These are phyloP conservation scores for Eucalyptus urophylla DNA, from an alignment of 345 rosid species.

Conservation along the genomic window DNA sequence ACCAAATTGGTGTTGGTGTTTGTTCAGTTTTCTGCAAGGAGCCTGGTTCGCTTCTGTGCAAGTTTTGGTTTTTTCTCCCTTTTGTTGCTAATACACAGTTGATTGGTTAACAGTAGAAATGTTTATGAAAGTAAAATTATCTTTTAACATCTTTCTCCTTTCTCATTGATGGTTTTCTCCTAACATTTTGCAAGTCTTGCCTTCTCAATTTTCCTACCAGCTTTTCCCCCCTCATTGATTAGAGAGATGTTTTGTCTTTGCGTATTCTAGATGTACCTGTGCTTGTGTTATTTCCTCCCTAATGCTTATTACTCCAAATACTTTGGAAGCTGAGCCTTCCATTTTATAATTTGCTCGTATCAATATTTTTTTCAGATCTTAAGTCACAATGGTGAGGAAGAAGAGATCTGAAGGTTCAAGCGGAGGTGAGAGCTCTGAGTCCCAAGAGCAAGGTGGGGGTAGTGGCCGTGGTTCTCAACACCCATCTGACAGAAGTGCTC, in stretches of 20 bases:
- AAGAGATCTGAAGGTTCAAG: constrained; percentile 43
- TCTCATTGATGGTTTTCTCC: background rate
- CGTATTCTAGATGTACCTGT: background rate
- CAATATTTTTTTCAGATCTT: background rate
- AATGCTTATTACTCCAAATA: background rate
- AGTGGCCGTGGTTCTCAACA: constrained; percentile 43
- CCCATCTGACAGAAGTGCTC: constrained; percentile 21
- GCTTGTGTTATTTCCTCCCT: background rate
- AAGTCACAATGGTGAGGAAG: constrained; percentile 51
- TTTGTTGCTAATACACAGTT: background rate
- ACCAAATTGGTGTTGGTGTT: background rate
- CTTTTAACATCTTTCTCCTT: background rate
- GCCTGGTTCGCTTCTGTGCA: background rate
- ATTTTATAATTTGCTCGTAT: background rate
- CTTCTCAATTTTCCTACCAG: background rate
- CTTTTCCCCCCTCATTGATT: background rate
- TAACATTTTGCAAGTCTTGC: background rate
- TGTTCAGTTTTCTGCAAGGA: background rate
- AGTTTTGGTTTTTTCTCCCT: background rate
- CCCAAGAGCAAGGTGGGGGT: constrained; percentile 33
- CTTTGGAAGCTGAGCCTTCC: background rate
- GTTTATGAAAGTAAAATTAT: background rate
- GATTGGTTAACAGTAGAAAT: background rate
- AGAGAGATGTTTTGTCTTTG: background rate
- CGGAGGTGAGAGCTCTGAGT: constrained; percentile 62